Evolutionary conservation across 306 rosid genomes (phyloP).

Genomic region (Cajanus cajan): DNA sequence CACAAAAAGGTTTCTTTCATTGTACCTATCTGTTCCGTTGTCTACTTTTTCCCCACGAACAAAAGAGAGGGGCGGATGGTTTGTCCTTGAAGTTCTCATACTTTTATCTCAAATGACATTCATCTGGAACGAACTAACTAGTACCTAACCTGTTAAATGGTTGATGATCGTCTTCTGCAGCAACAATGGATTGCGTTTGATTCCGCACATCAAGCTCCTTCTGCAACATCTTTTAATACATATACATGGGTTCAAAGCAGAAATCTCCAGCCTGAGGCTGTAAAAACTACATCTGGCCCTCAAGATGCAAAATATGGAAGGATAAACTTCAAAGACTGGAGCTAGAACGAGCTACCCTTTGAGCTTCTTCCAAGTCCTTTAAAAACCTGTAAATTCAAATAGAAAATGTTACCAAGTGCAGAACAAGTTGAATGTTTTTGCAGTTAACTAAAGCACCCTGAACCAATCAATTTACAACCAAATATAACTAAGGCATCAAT

Average conservation of each 20-base stretch:
- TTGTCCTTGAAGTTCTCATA: conserved; percentile 14
- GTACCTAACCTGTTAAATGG: conserved; percentile 23
- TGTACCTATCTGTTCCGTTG: conserved; percentile 20
- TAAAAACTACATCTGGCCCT: conserved; percentile 23
- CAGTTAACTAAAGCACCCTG: conserved; percentile 26
- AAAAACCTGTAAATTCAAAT: conserved; percentile 61
- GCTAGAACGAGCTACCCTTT: conserved; percentile 70
- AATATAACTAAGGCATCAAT: conserved; percentile 10
- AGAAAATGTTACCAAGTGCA: background rate
- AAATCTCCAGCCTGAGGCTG: conserved; percentile 26
- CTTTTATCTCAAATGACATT: conserved; percentile 10
- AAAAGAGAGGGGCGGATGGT: background rate
- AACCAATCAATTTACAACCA: background rate
- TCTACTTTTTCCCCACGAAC: conserved; percentile 10
- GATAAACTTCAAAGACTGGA: conserved; percentile 45
- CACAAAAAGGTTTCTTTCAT: conserved; percentile 27
- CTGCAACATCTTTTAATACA: conserved; percentile 19
- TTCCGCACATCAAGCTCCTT: conserved; percentile 31
- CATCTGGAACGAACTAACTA: conserved; percentile 12
- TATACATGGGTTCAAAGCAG: conserved; percentile 3
- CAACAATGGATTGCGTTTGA: conserved; percentile 25
- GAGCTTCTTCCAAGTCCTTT: conserved; percentile 97
- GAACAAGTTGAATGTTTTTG: background rate
- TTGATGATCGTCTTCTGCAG: conserved; percentile 18
- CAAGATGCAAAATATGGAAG: conserved; percentile 27